A percentile compares a stretch with the other conserved stretches of the same genome.
These are phyloP conservation scores for Sistotremastrum suecicum DNA, from an alignment of 768 basidiomycete genomes.

Conservation along the genomic window DNA sequence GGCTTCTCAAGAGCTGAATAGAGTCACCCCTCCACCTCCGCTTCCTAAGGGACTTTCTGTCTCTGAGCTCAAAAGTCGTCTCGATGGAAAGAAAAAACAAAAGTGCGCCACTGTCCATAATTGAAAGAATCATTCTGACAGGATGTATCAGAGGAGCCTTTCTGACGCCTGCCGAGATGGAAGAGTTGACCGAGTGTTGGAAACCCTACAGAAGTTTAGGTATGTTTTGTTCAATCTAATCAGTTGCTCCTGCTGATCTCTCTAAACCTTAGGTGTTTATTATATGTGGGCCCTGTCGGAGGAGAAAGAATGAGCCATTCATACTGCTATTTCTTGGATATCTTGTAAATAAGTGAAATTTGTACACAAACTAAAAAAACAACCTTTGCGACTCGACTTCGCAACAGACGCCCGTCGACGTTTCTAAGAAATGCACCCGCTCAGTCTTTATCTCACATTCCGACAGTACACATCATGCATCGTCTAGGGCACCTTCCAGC, in stretches of 20 bases:
- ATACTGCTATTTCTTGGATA: too few relatives aligned
- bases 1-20: slow-evolving; percentile 17
- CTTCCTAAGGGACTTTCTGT: slow-evolving; percentile 50
- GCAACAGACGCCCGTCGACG: too few relatives aligned
- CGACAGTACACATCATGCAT: too few relatives aligned
- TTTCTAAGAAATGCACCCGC: too few relatives aligned
- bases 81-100: slow-evolving; percentile 56
- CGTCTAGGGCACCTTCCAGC: too few relatives aligned
- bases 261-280: slow-evolving; percentile 41
- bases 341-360: too few relatives aligned
- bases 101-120: slow-evolving; percentile 32
- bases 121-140: slow-evolving; percentile 3
- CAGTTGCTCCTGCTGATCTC: background rate
- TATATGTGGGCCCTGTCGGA: slow-evolving; percentile 80
- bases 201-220: slow-evolving; percentile 72
- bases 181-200: slow-evolving; percentile 61
- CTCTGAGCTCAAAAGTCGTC: slow-evolving; percentile 39
- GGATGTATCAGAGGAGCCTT: slow-evolving; percentile 40
- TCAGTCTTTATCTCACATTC: too few relatives aligned
- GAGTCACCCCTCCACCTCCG: slow-evolving; percentile 18
- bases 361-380: too few relatives aligned
- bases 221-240: slow-evolving; percentile 16
- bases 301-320: slow-evolving; percentile 4
- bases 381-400: too few relatives aligned
- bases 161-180: slow-evolving; percentile 74